Evolutionary conservation across 2,329 filamentous ascomycete genomes (phyloP).

Genomic region (Dothiorella sarmentorum): DNA sequence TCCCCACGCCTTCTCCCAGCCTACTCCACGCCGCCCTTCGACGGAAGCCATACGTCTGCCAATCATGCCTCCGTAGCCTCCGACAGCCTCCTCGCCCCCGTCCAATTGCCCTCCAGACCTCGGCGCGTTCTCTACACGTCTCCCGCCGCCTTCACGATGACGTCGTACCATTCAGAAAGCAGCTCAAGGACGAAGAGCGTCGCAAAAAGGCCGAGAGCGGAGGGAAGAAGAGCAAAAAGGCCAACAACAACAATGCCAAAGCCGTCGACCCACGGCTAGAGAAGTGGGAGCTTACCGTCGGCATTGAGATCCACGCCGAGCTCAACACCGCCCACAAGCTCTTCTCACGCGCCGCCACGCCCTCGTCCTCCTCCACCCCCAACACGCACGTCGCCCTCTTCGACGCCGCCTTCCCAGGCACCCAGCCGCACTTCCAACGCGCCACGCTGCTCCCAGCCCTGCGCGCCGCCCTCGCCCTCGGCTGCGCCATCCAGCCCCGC

Average conservation of each 20-base stretch:
- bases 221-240: constrained; percentile 18
- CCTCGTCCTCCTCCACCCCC: constrained; percentile 58
- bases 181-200: constrained; percentile 37
- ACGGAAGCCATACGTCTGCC: neutral
- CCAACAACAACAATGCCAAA: constrained; percentile 12
- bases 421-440: constrained; percentile 79
- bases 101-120: neutral
- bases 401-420: constrained; percentile 84
- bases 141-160: constrained; percentile 20
- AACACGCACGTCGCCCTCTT: constrained; percentile 89
- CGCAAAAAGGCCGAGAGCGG: constrained; percentile 28
- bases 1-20: neutral
- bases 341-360: constrained; percentile 66
- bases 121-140: neutral
- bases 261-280: constrained; percentile 30
- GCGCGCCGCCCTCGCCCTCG: constrained; percentile 78
- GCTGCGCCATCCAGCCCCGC: constrained; percentile 70
- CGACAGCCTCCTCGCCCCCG: neutral
- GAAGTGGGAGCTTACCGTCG: constrained; percentile 90
- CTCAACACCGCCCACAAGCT: constrained; percentile 85
- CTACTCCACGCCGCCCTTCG: neutral
- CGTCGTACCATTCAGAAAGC: constrained; percentile 35
- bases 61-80: constrained; percentile 7
- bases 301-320: constrained; percentile 96
- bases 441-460: constrained; percentile 85